Conservation (phyloP, 176 grass and related monocot genomes). For the Calamus simplicifolius region DNA sequence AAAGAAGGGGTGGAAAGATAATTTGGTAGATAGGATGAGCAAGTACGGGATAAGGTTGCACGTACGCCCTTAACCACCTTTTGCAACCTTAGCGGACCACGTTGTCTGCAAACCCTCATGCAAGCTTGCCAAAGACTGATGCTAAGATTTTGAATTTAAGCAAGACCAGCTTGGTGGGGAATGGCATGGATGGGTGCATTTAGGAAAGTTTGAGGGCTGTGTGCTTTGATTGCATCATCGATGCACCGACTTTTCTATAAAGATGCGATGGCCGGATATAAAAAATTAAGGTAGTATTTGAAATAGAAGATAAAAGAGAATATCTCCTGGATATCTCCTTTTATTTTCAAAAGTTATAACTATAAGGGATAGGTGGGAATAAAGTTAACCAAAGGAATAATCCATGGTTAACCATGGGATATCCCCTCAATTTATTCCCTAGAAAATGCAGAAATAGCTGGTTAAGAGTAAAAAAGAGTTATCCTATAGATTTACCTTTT, state of each 20-base stretch:
- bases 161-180: conserved; percentile 26
- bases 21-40: background rate
- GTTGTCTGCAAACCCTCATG: conserved; percentile 21
- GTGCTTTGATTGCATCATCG: conserved; percentile 30
- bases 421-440: too few species aligned
- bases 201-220: conserved; percentile 2
- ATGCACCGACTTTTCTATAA: conserved; percentile 24
- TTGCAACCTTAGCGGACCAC: conserved; percentile 25
- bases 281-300: too few species aligned
- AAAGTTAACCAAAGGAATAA: too few species aligned
- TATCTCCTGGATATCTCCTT: too few species aligned
- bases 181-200: conserved; percentile 35
- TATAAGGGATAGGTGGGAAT: too few species aligned
- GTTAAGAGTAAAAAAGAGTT: too few species aligned
- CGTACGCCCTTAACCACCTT: background rate
- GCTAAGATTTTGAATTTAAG: conserved; percentile 18
- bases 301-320: too few species aligned
- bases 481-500: too few species aligned
- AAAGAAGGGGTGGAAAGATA: background rate
- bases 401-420: too few species aligned
- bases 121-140: conserved; percentile 5
- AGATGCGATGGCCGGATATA: background rate
- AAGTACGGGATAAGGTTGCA: background rate
- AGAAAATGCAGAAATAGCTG: too few species aligned
- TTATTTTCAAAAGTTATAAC: too few species aligned